phyloP scores from a whole-genome alignment of 805 yeast species.

The Nakazawaea ishiwadae region DNA sequence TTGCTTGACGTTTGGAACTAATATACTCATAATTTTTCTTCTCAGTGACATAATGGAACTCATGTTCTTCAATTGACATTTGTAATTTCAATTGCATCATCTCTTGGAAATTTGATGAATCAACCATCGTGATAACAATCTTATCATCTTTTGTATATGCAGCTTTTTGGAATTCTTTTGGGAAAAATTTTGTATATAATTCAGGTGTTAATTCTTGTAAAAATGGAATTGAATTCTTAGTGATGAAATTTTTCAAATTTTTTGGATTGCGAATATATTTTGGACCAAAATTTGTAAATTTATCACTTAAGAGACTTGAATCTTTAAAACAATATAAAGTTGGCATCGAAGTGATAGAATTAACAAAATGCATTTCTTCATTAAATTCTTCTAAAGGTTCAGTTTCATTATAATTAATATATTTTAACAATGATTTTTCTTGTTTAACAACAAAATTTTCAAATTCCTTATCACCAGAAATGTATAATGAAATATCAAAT shows the following conservation, averaged over 20 bases:
- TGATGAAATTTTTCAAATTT: constrained; percentile 45
- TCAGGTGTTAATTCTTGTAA: constrained; percentile 46
- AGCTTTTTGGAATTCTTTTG: constrained; percentile 16
- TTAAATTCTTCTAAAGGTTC: constrained; percentile 32
- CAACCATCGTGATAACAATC: constrained; percentile 45
- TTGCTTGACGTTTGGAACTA: constrained; percentile 32
- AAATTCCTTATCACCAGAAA: constrained; percentile 40
- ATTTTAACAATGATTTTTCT: constrained; percentile 33
- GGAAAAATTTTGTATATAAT: constrained; percentile 32
- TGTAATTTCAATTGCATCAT: constrained; percentile 19
- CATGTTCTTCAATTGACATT: constrained; percentile 31
- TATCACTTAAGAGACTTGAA: constrained; percentile 43
- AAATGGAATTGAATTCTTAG: constrained; percentile 44
- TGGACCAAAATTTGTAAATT: constrained; percentile 59
- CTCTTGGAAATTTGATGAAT: constrained; percentile 30
- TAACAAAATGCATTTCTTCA: constrained; percentile 42
- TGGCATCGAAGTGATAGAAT: constrained; percentile 56
- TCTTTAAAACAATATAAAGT: constrained; percentile 59
- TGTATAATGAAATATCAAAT: constrained; percentile 47
- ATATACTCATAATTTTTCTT: constrained; percentile 33
- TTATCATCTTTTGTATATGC: constrained; percentile 32
- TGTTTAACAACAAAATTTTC: constrained; percentile 37
- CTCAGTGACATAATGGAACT: constrained; percentile 40
- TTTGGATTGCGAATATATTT: constrained; percentile 53
- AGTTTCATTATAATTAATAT: constrained; percentile 36